A percentile compares a stretch with the other conserved stretches of the same genome.
Evolutionary conservation across 2,329 filamentous ascomycete species (phyloP).

Genomic region (Alternaria rosae): DNA sequence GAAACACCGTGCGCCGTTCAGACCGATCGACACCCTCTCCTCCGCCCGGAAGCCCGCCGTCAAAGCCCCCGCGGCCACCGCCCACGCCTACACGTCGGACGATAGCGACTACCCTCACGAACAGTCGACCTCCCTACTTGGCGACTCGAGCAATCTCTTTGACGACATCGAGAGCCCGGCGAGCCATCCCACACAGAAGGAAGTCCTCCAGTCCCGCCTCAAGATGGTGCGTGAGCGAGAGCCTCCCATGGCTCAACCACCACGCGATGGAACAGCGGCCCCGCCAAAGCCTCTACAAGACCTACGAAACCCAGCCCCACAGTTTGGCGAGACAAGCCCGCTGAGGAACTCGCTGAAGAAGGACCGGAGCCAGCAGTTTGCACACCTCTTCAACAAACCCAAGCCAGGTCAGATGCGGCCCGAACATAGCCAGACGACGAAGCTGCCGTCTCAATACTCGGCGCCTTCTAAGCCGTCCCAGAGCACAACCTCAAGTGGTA

Average conservation of each 20-base stretch:
- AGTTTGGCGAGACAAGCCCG: conserved; percentile 68
- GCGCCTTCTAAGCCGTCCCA: conserved; percentile 12
- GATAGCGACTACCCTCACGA: conserved; percentile 13
- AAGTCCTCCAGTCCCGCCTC: conserved; percentile 9
- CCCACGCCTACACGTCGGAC: conserved; percentile 7
- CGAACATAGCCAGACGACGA: conserved; percentile 57
- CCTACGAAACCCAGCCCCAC: conserved; percentile 38
- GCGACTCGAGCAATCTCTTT: conserved; percentile 47
- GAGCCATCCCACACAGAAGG: conserved; percentile 1
- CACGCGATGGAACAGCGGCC: conserved; percentile 24
- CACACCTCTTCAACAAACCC: conserved; percentile 61
- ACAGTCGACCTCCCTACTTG: conserved; percentile 28
- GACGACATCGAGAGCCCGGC: conserved; percentile 31
- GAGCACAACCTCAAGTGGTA: neutral
- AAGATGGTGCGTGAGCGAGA: conserved; percentile 63
- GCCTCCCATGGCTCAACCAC: conserved; percentile 49
- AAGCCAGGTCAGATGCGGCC: conserved; percentile 57
- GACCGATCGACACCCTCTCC: conserved; percentile 44
- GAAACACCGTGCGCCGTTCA: conserved; percentile 43
- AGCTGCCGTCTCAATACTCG: conserved; percentile 31
- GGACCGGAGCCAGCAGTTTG: conserved; percentile 37
- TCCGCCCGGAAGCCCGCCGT: conserved; percentile 44
- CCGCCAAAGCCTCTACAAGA: conserved; percentile 43
- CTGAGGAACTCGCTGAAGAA: conserved; percentile 58
- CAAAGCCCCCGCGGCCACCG: conserved; percentile 12